Base-by-base conservation (phyloP, 352 stramenopile species). In the Blastocystis sp. region DNA sequence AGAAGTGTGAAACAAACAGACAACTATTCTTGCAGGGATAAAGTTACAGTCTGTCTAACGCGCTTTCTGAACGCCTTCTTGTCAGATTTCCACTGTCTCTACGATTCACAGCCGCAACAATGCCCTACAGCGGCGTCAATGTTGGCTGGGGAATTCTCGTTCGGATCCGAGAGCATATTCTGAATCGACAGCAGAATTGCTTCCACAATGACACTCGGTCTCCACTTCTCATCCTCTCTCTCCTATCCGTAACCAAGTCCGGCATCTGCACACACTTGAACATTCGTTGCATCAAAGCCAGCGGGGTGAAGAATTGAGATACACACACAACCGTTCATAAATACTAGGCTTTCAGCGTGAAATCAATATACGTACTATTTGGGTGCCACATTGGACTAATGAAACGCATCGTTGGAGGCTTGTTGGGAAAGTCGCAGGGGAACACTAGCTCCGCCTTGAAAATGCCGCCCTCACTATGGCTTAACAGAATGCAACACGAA, bases 331-430 rank as follows among this genome's bases (percentile, higher is more conserved):
- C 71, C 71, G 43, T 81, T 81, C 43, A 53, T n/a, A 64, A 81
- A 81, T 62, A 81, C 71, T 81, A 81, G 3, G 28, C n/a, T 41
- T 23, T 3, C 34, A 66, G 10, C 7, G 38, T 11, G n/a, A 10
- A 17, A 64, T 56, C 19, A 5, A 64, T 34, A 34, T 17, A n/a
- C 23, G 7, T 53, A 81, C 71, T 81, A 81, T 81, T 81, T 52
- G 71, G 71, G n/a, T 81, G 71, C 71, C 71, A 81, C 71, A 81
- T 81, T 38, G 48, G 71, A 64, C 71, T 81, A 28, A 81, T 81
- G 21, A 81, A 81, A n/a, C 71, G 71, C 71, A 81, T 81, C 3
- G 71, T 81, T 11, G 71, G 71, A 14, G 71, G 71, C 23, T 40
- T 81, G 41, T 62, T 65, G 19, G 71, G 71, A 41, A 81, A 81